phyloP scores from a whole-genome alignment of 805 yeast genomes.

The Hanseniaspora lachancei region DNA sequence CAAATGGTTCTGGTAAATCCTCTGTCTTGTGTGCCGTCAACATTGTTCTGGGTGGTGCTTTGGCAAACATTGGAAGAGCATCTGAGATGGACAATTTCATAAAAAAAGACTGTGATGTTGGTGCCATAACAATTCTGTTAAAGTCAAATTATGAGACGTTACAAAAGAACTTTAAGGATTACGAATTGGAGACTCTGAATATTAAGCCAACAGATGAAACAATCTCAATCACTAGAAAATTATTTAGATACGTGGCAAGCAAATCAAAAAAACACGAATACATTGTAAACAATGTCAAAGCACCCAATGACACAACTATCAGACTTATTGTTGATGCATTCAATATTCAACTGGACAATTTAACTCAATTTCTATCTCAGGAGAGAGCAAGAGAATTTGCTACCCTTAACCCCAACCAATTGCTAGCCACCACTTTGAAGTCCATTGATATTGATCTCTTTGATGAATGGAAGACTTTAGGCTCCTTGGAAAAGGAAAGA shows the following conservation, averaged over 20 bases:
- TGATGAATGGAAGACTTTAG: slow-evolving; percentile 44
- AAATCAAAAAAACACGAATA: slow-evolving; percentile 38
- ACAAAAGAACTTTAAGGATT: slow-evolving; percentile 7
- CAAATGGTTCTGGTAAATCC: slow-evolving; percentile 92
- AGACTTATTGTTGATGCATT: slow-evolving; percentile 33
- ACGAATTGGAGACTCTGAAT: background rate
- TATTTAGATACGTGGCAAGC: slow-evolving; percentile 22
- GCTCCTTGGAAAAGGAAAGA: slow-evolving; percentile 36
- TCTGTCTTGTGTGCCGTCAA: slow-evolving; percentile 89
- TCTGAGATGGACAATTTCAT: slow-evolving; percentile 52
- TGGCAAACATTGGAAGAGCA: slow-evolving; percentile 59
- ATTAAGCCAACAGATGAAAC: slow-evolving; percentile 21
- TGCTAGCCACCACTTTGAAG: slow-evolving; percentile 65
- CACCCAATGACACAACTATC: slow-evolving; percentile 34
- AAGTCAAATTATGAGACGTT: slow-evolving; percentile 22
- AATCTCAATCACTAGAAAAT: slow-evolving; percentile 29
- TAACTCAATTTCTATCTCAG: slow-evolving; percentile 91
- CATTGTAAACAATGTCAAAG: slow-evolving; percentile 32
- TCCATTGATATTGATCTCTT: slow-evolving; percentile 58
- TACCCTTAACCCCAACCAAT: slow-evolving; percentile 56
- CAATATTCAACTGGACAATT: slow-evolving; percentile 76
- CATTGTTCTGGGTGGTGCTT: slow-evolving; percentile 71
- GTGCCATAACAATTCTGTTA: slow-evolving; percentile 39
- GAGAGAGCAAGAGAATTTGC: slow-evolving; percentile 92
- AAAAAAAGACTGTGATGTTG: slow-evolving; percentile 44